phyloP scores from a whole-genome alignment of 805 yeast genomes.

The Wickerhamiella bombiphila region DNA sequence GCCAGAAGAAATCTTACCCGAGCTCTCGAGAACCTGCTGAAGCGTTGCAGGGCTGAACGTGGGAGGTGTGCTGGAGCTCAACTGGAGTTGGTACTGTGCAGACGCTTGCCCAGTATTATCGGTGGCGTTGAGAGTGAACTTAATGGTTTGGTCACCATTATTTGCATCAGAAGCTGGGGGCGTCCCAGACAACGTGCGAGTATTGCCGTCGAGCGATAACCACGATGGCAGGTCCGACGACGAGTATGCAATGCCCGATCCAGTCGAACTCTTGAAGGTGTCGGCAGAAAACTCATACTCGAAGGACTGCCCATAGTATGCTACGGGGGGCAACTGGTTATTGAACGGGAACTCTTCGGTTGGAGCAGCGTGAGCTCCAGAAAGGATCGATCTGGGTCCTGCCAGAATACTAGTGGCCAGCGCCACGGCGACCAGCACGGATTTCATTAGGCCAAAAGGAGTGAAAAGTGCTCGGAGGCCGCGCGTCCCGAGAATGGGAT shows the following conservation, averaged over 20 bases:
- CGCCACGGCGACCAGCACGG: too few species aligned
- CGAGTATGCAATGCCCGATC: slow-evolving; percentile 33
- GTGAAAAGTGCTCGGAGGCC: too few species aligned
- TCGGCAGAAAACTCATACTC: slow-evolving; percentile 51
- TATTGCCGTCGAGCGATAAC: slow-evolving; percentile 52
- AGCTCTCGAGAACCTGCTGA: slow-evolving; percentile 38
- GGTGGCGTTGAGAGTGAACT: slow-evolving; percentile 44
- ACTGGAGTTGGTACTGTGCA: slow-evolving; percentile 43
- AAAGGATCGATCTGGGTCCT: too few species aligned
- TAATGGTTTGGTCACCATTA: slow-evolving; percentile 29
- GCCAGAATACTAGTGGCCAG: too few species aligned
- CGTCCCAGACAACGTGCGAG: slow-evolving; percentile 56
- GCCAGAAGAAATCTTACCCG: slow-evolving; percentile 65
- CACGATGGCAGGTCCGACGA: slow-evolving; percentile 56
- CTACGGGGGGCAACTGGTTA: slow-evolving; percentile 79
- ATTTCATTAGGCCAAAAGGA: too few species aligned
- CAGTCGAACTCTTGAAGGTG: slow-evolving; percentile 40
- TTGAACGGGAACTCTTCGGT: slow-evolving; percentile 48
- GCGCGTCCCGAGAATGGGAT: too few species aligned
- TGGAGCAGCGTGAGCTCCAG: too few species aligned
- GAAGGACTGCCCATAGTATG: slow-evolving; percentile 49
- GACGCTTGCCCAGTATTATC: slow-evolving; percentile 39
- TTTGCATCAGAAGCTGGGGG: slow-evolving; percentile 26
- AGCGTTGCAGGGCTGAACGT: slow-evolving; percentile 31
- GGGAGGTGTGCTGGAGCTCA: slow-evolving; percentile 45